phyloP scores from a whole-genome alignment of 192 early-diverging fungal species.

The Backusella westeae region DNA sequence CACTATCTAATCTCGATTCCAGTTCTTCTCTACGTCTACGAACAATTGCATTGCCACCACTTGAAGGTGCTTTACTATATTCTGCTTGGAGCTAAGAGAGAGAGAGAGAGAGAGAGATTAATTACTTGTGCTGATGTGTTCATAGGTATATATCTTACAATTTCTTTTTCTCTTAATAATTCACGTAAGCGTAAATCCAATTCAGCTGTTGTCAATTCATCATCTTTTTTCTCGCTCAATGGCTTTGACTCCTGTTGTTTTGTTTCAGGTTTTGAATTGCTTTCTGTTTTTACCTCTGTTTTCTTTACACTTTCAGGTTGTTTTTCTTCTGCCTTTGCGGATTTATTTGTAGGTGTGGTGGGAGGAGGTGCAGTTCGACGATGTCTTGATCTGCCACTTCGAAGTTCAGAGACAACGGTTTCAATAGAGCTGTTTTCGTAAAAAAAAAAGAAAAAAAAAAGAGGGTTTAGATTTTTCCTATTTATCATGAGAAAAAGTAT shows the following conservation, averaged over 20 bases:
- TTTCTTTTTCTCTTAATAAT: conserved; percentile 24
- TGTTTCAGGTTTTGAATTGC: not conserved
- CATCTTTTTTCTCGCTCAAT: not conserved
- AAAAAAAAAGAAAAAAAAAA: not conserved
- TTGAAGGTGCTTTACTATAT: conserved; percentile 48
- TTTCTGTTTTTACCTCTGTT: not conserved
- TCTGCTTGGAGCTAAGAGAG: conserved; percentile 42
- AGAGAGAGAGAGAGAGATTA: not conserved
- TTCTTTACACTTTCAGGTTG: not conserved
- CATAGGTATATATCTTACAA: not conserved
- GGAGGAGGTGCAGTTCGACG: not conserved
- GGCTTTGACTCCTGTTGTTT: not conserved
- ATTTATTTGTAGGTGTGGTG: not conserved
- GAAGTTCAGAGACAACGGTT: conserved; percentile 8
- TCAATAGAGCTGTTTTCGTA: conserved; percentile 16
- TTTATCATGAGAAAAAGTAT: too few relatives aligned
- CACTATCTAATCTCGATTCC: conserved; percentile 45
- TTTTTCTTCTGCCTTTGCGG: not conserved
- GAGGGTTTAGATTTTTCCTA: not conserved
- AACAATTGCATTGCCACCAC: conserved; percentile 43
- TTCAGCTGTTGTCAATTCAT: not conserved
- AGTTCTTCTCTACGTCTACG: conserved; percentile 44
- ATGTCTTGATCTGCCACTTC: not conserved
- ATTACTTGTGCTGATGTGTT: not conserved
- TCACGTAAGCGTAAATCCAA: conserved; percentile 18